A percentile compares a stretch with the other conserved stretches of the same genome.
These are phyloP conservation scores for Heracleum sosnowskyi DNA, from an alignment of 129 eudicot genomes.

Conservation along the genomic window DNA sequence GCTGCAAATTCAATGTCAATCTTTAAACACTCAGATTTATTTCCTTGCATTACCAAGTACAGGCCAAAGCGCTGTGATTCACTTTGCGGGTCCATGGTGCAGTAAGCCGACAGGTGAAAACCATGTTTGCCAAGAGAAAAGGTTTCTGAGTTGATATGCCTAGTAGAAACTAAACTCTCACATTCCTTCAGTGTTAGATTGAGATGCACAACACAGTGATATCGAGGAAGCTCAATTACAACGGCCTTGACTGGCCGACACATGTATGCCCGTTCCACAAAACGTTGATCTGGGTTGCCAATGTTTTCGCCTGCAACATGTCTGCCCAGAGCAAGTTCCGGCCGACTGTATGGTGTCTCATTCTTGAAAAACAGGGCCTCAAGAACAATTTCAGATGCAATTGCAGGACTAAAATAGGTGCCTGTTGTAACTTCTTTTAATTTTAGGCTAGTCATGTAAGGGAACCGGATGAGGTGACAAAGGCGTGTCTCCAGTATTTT, in stretches of 20 bases:
- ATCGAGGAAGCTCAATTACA: constrained; percentile 57
- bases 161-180: constrained; percentile 33
- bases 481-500: constrained; percentile 40
- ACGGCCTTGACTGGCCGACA: constrained; percentile 57
- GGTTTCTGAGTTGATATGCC: constrained; percentile 49
- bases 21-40: constrained; percentile 36
- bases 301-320: constrained; percentile 22
- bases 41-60: constrained; percentile 64
- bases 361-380: constrained; percentile 75
- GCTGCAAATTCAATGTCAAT: constrained; percentile 84
- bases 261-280: constrained; percentile 53
- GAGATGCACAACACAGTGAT: constrained; percentile 63
- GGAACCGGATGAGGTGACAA: constrained; percentile 50
- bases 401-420: constrained; percentile 34
- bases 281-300: constrained; percentile 13
- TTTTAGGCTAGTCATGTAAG: constrained; percentile 65
- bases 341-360: constrained; percentile 48
- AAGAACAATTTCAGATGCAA: constrained; percentile 44
- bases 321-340: constrained; percentile 14
- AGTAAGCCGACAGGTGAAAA: constrained; percentile 63
- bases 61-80: constrained; percentile 60
- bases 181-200: constrained; percentile 67
- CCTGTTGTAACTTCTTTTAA: constrained; percentile 27
- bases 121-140: constrained; percentile 71
- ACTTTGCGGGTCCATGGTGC: constrained; percentile 62